phyloP scores from a whole-genome alignment of 768 basidiomycete genomes.

The Artomyces pyxidatus region DNA sequence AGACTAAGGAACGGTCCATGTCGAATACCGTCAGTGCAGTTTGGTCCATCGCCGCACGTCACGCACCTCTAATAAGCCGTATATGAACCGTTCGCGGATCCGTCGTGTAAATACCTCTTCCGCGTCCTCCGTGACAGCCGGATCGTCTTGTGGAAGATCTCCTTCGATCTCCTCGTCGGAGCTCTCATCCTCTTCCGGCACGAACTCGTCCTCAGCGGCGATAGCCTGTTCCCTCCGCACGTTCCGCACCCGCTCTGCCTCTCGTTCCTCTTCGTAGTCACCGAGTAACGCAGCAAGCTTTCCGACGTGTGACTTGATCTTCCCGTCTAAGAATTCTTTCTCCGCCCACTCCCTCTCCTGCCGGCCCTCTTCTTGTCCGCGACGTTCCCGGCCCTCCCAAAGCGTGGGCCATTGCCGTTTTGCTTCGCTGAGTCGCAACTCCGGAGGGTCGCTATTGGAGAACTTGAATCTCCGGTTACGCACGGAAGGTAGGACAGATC shows the following conservation, averaged over 20 bases:
- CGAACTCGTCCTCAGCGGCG: constrained; percentile 33
- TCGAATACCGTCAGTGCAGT: neutral
- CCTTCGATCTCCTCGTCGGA: constrained; percentile 39
- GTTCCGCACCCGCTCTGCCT: constrained; percentile 48
- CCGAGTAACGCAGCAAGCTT: constrained; percentile 60
- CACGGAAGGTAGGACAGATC: constrained; percentile 53
- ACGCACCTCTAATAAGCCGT: constrained; percentile 66
- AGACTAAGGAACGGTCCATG: constrained; percentile 31
- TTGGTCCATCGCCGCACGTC: neutral
- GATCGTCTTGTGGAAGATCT: constrained; percentile 12
- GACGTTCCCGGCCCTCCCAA: constrained; percentile 50
- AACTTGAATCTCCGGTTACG: constrained; percentile 70
- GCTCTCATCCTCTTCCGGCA: constrained; percentile 62
- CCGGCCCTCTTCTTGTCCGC: constrained; percentile 41
- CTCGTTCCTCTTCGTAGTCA: constrained; percentile 73
- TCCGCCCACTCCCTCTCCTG: constrained; percentile 71
- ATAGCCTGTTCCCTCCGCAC: constrained; percentile 35
- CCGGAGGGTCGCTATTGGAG: constrained; percentile 42
- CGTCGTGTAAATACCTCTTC: constrained; percentile 47
- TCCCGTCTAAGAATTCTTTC: constrained; percentile 49
- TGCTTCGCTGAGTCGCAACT: constrained; percentile 47
- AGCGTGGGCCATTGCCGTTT: constrained; percentile 55
- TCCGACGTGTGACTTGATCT: constrained; percentile 48
- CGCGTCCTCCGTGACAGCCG: constrained; percentile 42
- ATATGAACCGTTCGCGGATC: constrained; percentile 65